Evolutionary conservation across 495 filamentous ascomycete genomes (phyloP).

Genomic region (Aspergillus nanangensis): DNA sequence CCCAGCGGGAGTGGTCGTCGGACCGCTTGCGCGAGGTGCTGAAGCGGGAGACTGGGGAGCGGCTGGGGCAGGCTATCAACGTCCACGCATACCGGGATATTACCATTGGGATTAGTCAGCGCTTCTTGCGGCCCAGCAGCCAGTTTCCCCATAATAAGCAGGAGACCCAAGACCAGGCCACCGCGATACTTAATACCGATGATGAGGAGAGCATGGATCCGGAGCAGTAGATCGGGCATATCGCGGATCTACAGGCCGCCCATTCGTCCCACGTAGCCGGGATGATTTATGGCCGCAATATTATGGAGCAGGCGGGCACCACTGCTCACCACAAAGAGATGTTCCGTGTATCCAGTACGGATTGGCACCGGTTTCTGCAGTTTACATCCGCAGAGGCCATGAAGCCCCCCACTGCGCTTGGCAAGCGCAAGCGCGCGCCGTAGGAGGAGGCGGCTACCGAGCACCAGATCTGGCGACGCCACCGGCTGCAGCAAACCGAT

Average conservation of each 20-base stretch:
- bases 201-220: not conserved
- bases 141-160: not conserved
- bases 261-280: conserved; percentile 10
- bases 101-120: conserved; percentile 6
- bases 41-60: not conserved
- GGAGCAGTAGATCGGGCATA: conserved; percentile 3
- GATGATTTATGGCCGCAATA: conserved; percentile 12
- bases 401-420: not conserved
- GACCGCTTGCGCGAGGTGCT: conserved; percentile 1
- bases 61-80: not conserved
- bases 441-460: not conserved
- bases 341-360: conserved; percentile 7
- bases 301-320: conserved; percentile 11
- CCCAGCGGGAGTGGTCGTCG: not conserved
- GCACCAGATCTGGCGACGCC: not conserved
- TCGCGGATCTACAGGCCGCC: conserved; percentile 8
- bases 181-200: not conserved
- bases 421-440: not conserved
- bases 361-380: conserved; percentile 6
- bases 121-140: not conserved
- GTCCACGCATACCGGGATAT: conserved; percentile 3
- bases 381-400: not conserved
- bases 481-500: not conserved
- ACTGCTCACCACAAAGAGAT: conserved; percentile 6
- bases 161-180: not conserved